Conservation (phyloP, 257 asterid genomes). For the Petunia axillaris region DNA sequence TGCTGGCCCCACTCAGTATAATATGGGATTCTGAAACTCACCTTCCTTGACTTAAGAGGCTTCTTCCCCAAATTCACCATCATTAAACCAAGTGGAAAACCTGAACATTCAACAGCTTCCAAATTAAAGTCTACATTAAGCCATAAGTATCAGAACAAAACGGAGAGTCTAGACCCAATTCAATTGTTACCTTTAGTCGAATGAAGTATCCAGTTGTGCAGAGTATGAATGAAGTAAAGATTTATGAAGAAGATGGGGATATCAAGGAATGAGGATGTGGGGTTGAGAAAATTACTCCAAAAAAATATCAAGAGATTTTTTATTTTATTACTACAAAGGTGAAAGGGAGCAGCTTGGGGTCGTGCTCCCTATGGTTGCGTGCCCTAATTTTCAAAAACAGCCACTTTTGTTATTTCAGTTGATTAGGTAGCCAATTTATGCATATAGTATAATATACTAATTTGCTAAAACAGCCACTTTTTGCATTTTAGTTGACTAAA, state of each 20-base stretch:
- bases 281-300: too few species aligned
- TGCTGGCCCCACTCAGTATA: constrained; percentile 92
- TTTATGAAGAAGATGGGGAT: not conserved
- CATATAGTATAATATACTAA: too few species aligned
- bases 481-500: too few species aligned
- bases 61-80: constrained; percentile 70
- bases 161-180: not conserved
- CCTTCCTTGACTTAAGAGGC: constrained; percentile 56
- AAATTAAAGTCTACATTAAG: not conserved
- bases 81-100: constrained; percentile 26
- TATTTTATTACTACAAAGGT: too few species aligned
- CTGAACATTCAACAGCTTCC: constrained; percentile 21
- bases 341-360: too few species aligned
- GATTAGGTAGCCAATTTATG: too few species aligned
- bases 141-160: too few species aligned
- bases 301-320: too few species aligned
- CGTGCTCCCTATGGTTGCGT: too few species aligned
- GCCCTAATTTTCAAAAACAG: too few species aligned
- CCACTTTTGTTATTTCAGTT: too few species aligned
- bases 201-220: not conserved
- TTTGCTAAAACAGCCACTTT: too few species aligned
- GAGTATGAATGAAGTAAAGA: not conserved
- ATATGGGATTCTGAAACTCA: constrained; percentile 84
- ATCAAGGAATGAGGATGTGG: not conserved
- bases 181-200: not conserved